Evolutionary conservation across 805 yeast species (phyloP).

Genomic region (Myxozyma vanderwaltii): DNA sequence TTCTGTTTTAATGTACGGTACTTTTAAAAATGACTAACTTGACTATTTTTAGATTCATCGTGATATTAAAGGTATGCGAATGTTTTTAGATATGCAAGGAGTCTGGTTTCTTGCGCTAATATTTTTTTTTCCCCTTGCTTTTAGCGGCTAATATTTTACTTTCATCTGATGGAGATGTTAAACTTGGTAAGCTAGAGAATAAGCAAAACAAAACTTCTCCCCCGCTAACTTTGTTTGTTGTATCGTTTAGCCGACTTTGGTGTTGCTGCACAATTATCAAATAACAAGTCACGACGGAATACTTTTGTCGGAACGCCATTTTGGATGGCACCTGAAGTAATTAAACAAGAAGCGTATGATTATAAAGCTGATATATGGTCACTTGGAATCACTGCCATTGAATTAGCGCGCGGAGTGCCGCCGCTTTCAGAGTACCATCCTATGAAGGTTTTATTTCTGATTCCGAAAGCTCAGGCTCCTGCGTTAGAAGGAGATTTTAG

Average conservation of each 20-base stretch:
- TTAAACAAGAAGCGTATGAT: slow-evolving; percentile 77
- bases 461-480: slow-evolving; percentile 55
- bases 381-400: slow-evolving; percentile 75
- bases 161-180: slow-evolving; percentile 70
- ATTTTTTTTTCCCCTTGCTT: too few species aligned
- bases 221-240: neutral
- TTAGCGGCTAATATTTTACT: slow-evolving; percentile 81
- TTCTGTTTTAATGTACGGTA: slow-evolving; percentile 46
- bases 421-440: slow-evolving; percentile 62
- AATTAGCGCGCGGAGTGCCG: slow-evolving; percentile 70
- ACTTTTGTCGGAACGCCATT: slow-evolving; percentile 58
- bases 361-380: slow-evolving; percentile 80
- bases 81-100: neutral
- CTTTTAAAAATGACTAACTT: neutral
- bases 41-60: slow-evolving; percentile 64
- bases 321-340: slow-evolving; percentile 99
- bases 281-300: slow-evolving; percentile 53
- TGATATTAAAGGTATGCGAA: slow-evolving; percentile 62
- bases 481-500: slow-evolving; percentile 45
- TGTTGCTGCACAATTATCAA: slow-evolving; percentile 79
- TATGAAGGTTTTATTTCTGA: slow-evolving; percentile 55
- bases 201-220: neutral
- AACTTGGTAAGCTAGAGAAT: slow-evolving; percentile 46
- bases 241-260: slow-evolving; percentile 77
- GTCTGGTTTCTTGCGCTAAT: neutral